Base-by-base conservation (phyloP, 352 stramenopile genomes). In the Peronosclerospora sorghi region DNA sequence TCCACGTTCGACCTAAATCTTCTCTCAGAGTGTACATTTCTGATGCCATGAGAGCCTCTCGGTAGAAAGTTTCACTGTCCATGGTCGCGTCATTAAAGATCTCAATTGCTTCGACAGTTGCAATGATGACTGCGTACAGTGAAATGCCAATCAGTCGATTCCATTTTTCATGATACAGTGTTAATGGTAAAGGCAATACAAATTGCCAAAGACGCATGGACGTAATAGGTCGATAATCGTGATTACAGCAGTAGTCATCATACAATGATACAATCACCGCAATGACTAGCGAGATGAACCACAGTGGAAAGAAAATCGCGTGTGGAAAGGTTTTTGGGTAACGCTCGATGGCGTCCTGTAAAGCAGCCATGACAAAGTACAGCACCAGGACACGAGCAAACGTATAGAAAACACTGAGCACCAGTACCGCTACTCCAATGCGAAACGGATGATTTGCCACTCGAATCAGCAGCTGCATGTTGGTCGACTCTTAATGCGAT, bases 371-470 rank as follows among this genome's bases (percentile, higher is more conserved):
- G 34, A 62, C 35, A 38, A 59, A 65, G 32, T 86, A 71, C n/a
- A 80, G 39, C 38, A 61, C 52, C 45, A 87, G 49, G n/a, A 90
- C 63, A 35, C 70, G 66, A 32, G 74, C 69, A 46, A 80, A 90
- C 20, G 59, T 72, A 56, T 85, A 87, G 54, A 83, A 68, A 32
- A 61, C 43, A 42, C 66, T 69, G 18, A 83, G 54, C 13, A 71
- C 32, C n/a, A 83, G 42, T 26, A 90, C 57, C 27, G 47, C 55
- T 9, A 54, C 42, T 34, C 52, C 65, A 23, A 87, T 53, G 42
- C 79, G 70, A 20, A 54, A 51, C 18, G 76, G 74, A 30, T 85
- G 73, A 48, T 84, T 68, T 35, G 79, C 59, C 17, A 83, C 54
- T 18, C 71, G 37, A 46, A 83, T 81, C 61, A 82, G 58, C 43